These are phyloP conservation scores for Exophiala oligosperma DNA, from an alignment of 2,329 filamentous ascomycete species.

Conservation along the genomic window DNA sequence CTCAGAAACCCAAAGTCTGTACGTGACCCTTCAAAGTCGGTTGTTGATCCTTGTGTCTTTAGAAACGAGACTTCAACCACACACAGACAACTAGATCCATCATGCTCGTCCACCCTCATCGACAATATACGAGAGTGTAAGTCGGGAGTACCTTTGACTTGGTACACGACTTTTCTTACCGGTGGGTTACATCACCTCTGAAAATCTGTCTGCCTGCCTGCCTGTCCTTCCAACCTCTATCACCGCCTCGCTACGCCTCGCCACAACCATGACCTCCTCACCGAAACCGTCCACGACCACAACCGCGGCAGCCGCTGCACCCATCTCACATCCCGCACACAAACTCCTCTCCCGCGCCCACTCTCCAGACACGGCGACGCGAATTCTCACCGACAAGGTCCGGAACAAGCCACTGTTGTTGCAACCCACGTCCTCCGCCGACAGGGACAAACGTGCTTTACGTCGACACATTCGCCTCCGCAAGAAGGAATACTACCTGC, in stretches of 20 bases:
- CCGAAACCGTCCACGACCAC: not conserved
- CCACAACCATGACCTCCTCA: slow-evolving; percentile 7
- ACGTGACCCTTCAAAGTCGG: too few species aligned
- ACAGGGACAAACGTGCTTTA: slow-evolving; percentile 57
- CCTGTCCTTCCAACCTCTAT: not conserved
- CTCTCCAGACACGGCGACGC: slow-evolving; percentile 66
- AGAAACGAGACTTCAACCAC: too few species aligned
- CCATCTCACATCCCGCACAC: slow-evolving; percentile 50
- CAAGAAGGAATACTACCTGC: slow-evolving; percentile 47
- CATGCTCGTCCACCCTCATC: too few species aligned
- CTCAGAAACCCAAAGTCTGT: too few species aligned
- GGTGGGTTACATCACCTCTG: too few species aligned
- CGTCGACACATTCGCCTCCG: slow-evolving; percentile 53
- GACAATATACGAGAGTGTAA: too few species aligned
- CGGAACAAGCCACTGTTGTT: slow-evolving; percentile 79
- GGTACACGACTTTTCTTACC: too few species aligned
- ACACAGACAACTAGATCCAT: too few species aligned
- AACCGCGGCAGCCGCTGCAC: not conserved
- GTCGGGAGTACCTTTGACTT: too few species aligned
- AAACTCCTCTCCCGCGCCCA: slow-evolving; percentile 76
- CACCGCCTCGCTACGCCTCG: slow-evolving; percentile 1
- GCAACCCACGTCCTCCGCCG: slow-evolving; percentile 56
- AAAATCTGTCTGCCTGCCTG: too few species aligned
- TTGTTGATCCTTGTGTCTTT: too few species aligned
- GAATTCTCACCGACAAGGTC: slow-evolving; percentile 80